Conservation (phyloP, 208 protist genomes). For the Phytomonas sp. region DNA sequence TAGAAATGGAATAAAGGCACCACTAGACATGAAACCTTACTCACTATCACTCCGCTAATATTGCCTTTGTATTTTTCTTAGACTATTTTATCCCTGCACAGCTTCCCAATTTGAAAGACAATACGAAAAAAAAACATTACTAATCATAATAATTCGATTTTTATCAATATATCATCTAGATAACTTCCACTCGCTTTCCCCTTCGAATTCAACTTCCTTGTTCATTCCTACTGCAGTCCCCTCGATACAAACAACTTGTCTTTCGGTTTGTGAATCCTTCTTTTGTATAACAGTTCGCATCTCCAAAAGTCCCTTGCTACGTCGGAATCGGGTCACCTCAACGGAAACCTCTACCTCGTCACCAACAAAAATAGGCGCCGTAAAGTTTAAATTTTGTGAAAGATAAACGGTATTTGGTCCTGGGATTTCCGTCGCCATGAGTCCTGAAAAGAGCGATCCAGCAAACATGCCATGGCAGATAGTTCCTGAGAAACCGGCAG, state of each 20-base stretch:
- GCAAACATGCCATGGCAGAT: constrained; percentile 85
- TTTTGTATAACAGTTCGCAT: constrained; percentile 64
- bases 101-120: neutral
- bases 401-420: constrained; percentile 82
- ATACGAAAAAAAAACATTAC: neutral
- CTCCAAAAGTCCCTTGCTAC: constrained; percentile 47
- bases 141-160: neutral
- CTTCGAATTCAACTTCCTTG: constrained; percentile 68
- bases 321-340: constrained; percentile 58
- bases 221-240: constrained; percentile 79
- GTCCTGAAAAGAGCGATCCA: constrained; percentile 74
- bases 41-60: neutral
- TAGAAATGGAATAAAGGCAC: neutral
- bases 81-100: neutral
- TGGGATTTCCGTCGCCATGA: constrained; percentile 76
- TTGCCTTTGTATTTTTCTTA: neutral
- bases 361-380: constrained; percentile 65
- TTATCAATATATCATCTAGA: constrained; percentile 5
- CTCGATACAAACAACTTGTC: constrained; percentile 51
- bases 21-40: neutral
- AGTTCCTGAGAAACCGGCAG: constrained; percentile 58
- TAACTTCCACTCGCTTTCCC: constrained; percentile 68
- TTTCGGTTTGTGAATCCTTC: constrained; percentile 32
- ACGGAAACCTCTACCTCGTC: constrained; percentile 71
- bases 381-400: constrained; percentile 72